Evolutionary conservation across 768 basidiomycete species (phyloP).

Genomic region (Phylloporus sp.): DNA sequence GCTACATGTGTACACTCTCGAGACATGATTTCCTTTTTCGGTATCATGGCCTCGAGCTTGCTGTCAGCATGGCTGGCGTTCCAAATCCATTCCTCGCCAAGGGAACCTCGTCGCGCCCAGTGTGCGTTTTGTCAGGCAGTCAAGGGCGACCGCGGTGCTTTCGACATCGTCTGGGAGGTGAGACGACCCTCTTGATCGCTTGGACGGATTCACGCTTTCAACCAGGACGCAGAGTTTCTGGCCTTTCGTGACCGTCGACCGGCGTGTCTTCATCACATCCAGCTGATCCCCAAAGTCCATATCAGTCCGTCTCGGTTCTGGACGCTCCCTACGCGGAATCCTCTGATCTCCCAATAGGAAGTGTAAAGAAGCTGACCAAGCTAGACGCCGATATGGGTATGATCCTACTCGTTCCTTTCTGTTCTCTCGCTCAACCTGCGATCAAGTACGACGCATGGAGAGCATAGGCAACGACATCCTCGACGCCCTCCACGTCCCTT

Average conservation of each 20-base stretch:
- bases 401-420: conserved; percentile 10
- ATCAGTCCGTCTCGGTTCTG: conserved; percentile 35
- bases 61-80: conserved; percentile 13
- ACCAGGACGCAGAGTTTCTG: conserved; percentile 43
- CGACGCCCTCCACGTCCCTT: conserved; percentile 41
- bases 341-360: conserved; percentile 36
- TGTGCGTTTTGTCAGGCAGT: conserved; percentile 43
- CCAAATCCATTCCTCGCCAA: not conserved
- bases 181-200: not conserved
- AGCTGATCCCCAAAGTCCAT: conserved; percentile 48
- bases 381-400: conserved; percentile 48
- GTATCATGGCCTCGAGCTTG: not conserved
- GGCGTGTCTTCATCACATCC: conserved; percentile 45
- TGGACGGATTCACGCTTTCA: not conserved
- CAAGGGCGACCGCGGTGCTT: conserved; percentile 33
- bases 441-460: conserved; percentile 43
- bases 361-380: conserved; percentile 43
- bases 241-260: conserved; percentile 51
- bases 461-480: conserved; percentile 49
- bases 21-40: conserved; percentile 13
- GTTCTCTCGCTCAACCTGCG: conserved; percentile 19
- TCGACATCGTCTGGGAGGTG: conserved; percentile 49
- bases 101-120: not conserved
- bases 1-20: not conserved
- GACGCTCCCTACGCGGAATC: not conserved